Base-by-base conservation (phyloP, 495 filamentous ascomycete species). In the Podospora fimiseda region DNA sequence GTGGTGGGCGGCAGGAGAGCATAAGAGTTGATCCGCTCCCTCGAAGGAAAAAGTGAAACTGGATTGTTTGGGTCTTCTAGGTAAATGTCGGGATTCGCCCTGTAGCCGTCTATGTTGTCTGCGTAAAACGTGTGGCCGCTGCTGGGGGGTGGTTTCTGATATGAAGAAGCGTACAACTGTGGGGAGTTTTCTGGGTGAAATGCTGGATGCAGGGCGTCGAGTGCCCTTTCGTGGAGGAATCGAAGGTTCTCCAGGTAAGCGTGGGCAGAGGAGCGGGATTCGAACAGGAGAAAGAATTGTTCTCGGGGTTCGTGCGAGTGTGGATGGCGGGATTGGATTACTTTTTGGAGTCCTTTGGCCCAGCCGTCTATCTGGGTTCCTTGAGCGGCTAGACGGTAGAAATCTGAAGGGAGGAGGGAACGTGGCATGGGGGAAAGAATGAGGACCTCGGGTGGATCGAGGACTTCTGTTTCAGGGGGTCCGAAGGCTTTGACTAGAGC, bases 211-310 rank as follows among this genome's bases (percentile, higher is more conserved):
- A 48, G 11, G 1, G 19, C 19, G 4, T 54, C 41, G 43, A 62
- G 63, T n/a, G 69, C 59, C 4, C 81, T 56, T 1, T 53, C 55
- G 62, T 80, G 78, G 3, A 82, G 63, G 3, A 67, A 62, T 13
- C 55, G 52, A 7, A 77, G 69, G 24, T 79, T 64, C 30, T 71
- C 62, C 19, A 72, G 69, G 69, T 87, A 88, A 7, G 72, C 71
- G 6, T 58, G 40, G 1, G 85, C 85, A 19, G 78, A 72, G n/a
- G 68, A 64, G 14, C 59, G 51, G n/a, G 67, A 73, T 56, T 76
- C 69, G 63, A 88, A 88, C 23, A 85, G 69, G 40, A 88, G 64
- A 65, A 75, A 84, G 69, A 86, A 87, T 55, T 74, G 69, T 23
- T 73, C 77, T 1, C 68, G 60, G 18, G 72, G 72, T 49, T 74